Evolutionary conservation across 768 basidiomycete species (phyloP).

Genomic region (Termitomyces sp.): DNA sequence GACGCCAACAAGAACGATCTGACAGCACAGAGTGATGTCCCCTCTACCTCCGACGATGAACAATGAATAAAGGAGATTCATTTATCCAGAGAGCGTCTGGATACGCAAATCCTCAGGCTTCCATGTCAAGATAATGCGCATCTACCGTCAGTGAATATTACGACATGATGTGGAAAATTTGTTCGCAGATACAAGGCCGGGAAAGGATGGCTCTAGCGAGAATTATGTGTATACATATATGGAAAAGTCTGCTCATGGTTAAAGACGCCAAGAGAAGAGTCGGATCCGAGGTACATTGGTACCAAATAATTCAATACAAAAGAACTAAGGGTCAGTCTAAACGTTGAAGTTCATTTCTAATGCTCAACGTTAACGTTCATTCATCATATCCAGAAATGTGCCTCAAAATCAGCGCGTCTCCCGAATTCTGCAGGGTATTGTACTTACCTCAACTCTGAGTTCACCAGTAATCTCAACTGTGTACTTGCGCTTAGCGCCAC

Average conservation of each 20-base stretch:
- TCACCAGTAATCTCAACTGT: background rate
- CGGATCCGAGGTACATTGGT: background rate
- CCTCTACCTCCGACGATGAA: background rate
- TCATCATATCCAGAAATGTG: background rate
- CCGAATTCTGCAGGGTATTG: too few species aligned
- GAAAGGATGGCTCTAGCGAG: background rate
- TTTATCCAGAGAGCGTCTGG: background rate
- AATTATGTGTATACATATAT: background rate
- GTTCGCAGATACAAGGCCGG: background rate
- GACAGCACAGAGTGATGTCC: background rate
- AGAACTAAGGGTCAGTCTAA: too few species aligned
- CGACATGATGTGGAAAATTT: background rate
- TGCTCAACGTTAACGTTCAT: background rate
- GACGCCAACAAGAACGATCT: background rate
- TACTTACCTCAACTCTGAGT: too few species aligned
- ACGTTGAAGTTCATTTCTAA: too few species aligned
- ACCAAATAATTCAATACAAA: constrained; percentile 3
- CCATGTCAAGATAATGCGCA: background rate
- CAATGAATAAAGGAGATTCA: background rate
- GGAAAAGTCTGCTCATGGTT: background rate
- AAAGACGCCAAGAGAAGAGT: background rate
- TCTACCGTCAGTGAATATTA: background rate
- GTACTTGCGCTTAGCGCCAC: background rate
- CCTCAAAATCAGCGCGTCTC: background rate
- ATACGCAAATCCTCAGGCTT: background rate